Percentiles rank a stretch among this genome's conserved stretches.
These are phyloP conservation scores for Penicillium olsonii DNA, from an alignment of 2,329 filamentous ascomycete species.

Conservation along the genomic window DNA sequence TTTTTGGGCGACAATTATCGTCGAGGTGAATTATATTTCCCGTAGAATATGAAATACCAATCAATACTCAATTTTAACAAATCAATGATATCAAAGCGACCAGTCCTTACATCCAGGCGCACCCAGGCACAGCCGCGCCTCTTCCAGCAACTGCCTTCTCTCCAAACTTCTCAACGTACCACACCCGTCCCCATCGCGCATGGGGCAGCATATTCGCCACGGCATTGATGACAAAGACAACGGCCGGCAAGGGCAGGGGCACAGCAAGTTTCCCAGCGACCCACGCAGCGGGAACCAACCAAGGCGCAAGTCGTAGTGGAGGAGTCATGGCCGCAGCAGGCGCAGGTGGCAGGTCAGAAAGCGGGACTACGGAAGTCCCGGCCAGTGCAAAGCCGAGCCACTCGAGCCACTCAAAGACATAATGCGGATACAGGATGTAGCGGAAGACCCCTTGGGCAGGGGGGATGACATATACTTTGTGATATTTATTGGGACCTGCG, in stretches of 20 bases:
- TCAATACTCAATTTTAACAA: no score
- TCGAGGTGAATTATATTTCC: no score
- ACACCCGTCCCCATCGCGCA: conserved; percentile 75
- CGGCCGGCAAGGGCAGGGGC: conserved; percentile 68
- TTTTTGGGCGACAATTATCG: no score
- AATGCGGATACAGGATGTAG: conserved; percentile 86
- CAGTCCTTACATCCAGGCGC: conserved; percentile 45
- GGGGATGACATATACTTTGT: conserved; percentile 86
- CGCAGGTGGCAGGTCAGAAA: conserved; percentile 7
- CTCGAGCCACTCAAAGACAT: conserved; percentile 95
- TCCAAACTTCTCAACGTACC: conserved; percentile 89
- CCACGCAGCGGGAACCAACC: conserved; percentile 36
- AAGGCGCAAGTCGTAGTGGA: conserved; percentile 36
- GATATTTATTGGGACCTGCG: conserved; percentile 52
- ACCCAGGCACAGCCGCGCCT: conserved; percentile 70
- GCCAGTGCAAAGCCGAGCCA: conserved; percentile 84
- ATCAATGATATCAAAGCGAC: no score
- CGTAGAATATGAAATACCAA: no score
- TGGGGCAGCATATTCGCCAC: conserved; percentile 86
- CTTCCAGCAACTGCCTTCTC: conserved; percentile 73
- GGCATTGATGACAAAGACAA: conserved; percentile 83
- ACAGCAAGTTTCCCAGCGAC: conserved; percentile 31
- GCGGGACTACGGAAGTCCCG: conserved; percentile 39
- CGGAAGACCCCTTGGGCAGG: conserved; percentile 78
- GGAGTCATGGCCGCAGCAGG: conserved; percentile 15